A percentile compares a stretch with the other conserved stretches of the same genome.
Conservation (phyloP, 2,329 filamentous ascomycete species). For the Exserohilum rostratum region DNA sequence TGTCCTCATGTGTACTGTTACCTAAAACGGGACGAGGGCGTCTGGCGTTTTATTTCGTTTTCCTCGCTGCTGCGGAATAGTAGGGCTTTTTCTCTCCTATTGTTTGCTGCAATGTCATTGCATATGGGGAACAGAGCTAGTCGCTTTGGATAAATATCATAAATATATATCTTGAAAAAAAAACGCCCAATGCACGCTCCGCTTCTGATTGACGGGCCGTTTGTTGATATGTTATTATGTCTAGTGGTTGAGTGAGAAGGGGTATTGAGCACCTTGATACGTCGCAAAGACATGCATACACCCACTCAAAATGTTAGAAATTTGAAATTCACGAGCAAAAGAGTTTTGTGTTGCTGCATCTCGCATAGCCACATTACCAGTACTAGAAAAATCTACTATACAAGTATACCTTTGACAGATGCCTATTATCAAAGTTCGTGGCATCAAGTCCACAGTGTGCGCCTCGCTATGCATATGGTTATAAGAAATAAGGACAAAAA, state of each 20-base stretch:
- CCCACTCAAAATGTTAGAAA: too few species aligned
- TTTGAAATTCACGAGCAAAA: neutral
- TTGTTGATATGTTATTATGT: too few species aligned
- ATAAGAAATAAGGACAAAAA: neutral
- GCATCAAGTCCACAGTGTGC: slow-evolving; percentile 1
- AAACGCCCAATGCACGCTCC: too few species aligned
- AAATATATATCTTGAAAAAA: too few species aligned
- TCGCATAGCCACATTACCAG: neutral
- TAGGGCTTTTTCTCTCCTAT: neutral
- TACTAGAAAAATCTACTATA: neutral
- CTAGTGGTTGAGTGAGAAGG: too few species aligned
- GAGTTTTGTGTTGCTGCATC: neutral
- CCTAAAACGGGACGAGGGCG: slow-evolving; percentile 2
- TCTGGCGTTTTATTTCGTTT: neutral
- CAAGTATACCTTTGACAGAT: neutral
- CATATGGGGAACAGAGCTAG: too few species aligned
- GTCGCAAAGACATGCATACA: neutral
- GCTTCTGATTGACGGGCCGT: too few species aligned
- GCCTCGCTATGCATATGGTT: slow-evolving; percentile 21
- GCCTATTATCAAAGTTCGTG: neutral
- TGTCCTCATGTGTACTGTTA: slow-evolving; percentile 5
- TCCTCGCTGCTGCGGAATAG: neutral
- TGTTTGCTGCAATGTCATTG: neutral
- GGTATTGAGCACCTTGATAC: too few species aligned
- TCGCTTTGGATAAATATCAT: too few species aligned